Percentiles rank a stretch among this genome's conserved stretches.
These are phyloP conservation scores for Stephania yunnanensis DNA, from an alignment of 164 flowering plant genomes.

Conservation along the genomic window DNA sequence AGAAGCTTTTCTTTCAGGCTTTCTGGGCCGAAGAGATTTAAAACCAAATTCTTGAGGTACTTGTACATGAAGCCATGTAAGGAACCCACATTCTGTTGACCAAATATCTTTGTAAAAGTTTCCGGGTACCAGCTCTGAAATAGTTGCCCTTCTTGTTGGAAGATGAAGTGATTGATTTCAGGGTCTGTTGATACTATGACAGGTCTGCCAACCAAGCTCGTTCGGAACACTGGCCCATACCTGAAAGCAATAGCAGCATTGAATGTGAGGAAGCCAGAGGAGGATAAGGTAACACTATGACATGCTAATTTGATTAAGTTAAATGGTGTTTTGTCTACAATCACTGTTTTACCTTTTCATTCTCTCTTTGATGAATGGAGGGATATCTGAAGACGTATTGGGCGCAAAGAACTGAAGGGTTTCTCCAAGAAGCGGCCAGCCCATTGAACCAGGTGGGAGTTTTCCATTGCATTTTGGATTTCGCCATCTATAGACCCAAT, in stretches of 20 bases:
- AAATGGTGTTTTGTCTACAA: background rate
- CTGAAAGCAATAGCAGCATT: slow-evolving; percentile 13
- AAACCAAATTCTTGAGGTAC: slow-evolving; percentile 36
- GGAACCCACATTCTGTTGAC: slow-evolving; percentile 27
- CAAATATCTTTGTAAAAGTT: slow-evolving; percentile 29
- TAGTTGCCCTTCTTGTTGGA: slow-evolving; percentile 37
- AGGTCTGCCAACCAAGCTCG: slow-evolving; percentile 31
- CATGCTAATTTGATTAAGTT: background rate
- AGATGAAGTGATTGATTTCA: slow-evolving; percentile 30
- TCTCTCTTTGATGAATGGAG: slow-evolving; percentile 32
- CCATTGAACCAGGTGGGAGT: slow-evolving; percentile 43
- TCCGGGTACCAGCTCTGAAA: slow-evolving; percentile 39
- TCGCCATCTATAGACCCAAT: slow-evolving; percentile 36
- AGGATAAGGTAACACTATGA: background rate
- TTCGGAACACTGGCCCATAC: slow-evolving; percentile 31
- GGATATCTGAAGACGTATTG: slow-evolving; percentile 23
- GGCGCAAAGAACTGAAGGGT: slow-evolving; percentile 36
- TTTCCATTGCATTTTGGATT: slow-evolving; percentile 29
- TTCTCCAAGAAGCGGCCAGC: slow-evolving; percentile 35
- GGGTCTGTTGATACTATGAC: slow-evolving; percentile 36
- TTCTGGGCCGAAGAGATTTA: slow-evolving; percentile 35
- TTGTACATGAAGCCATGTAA: slow-evolving; percentile 35
- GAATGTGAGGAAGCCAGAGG: background rate
- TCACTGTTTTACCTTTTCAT: slow-evolving; percentile 23
- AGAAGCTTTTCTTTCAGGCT: slow-evolving; percentile 32